Evolutionary conservation across 371 early-diverging fungal species (phyloP), one percentile per base, ranked within the genome.

Genomic region (Actinomortierella wolfii): DNA sequence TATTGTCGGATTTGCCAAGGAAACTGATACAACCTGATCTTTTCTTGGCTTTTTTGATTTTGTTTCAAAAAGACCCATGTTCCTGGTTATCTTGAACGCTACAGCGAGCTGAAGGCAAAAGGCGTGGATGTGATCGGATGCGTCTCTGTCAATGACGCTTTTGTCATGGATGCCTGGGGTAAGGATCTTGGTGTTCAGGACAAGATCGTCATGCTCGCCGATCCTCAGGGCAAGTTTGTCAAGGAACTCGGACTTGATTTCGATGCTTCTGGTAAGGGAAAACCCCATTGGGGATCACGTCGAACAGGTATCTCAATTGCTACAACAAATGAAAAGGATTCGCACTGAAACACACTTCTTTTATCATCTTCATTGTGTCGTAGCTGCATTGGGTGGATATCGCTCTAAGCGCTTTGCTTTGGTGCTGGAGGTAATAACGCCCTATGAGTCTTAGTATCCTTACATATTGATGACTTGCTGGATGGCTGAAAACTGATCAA

Each of bases 161-260:
- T 86, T 74, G 90, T 90, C n/a, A 83, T 87, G 83, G 78, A 79
- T 51, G 92, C 88, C 48, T 92, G 90, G 90, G 83, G 85, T 48
- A 80, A 86, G 57, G 61, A 76, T 15, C 68, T 79, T 26, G 53
- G 64, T 17, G 66, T 61, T 20, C 79, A 66, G 0, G 67, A 78
- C 42, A 79, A 78, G 54, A 78, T 89, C 48, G 81, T 78, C 34
- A 77, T 92, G 69, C 73, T 89, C 34, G 86, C 90, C 29, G 92
- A 92, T 68, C 78, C 81, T 18, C 79, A 81, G 43, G 91, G 85
- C 34, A 85, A 78, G 43, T 81, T 89, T 23, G 81, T 85, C 59
- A 83, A 85, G 59, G 81, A 81, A 3, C 78, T 89, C 57, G 89
- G 86, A 20, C 71, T 91, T 28, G 77, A 75, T 54, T 86, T 86